A percentile compares a stretch with the other conserved stretches of the same genome.
These are phyloP conservation scores for Begonia peltatifolia DNA, from an alignment of 306 rosid species.

Conservation along the genomic window DNA sequence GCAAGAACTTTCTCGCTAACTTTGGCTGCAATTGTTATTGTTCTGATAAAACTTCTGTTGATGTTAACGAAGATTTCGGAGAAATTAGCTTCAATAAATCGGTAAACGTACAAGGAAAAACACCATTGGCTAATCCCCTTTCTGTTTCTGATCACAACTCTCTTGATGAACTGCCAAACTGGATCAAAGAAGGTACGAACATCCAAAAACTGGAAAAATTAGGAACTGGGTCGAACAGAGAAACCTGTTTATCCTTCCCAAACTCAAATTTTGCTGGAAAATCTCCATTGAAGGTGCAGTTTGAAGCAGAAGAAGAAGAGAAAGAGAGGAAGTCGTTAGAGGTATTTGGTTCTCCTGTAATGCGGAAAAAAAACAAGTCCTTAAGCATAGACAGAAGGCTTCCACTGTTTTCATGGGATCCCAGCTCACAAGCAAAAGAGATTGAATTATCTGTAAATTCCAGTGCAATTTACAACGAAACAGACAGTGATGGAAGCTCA, in stretches of 20 bases:
- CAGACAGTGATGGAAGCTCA: conserved; percentile 85
- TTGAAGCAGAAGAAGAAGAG: conserved; percentile 8
- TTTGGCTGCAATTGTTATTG: conserved; percentile 57
- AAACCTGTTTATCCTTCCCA: background rate
- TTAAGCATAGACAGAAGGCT: no score
- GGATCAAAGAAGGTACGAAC: no score
- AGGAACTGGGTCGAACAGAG: no score
- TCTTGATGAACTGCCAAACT: no score
- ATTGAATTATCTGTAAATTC: conserved; percentile 12
- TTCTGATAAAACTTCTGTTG: conserved; percentile 54
- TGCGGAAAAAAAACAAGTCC: no score
- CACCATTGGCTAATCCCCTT: background rate
- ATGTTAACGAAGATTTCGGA: conserved; percentile 17
- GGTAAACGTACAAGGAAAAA: background rate
- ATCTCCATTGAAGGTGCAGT: no score
- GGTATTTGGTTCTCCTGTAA: conserved; percentile 37
- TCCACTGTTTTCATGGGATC: no score
- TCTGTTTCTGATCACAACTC: background rate
- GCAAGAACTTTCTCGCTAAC: conserved; percentile 17
- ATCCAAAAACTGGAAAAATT: no score
- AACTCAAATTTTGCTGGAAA: background rate
- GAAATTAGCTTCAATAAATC: conserved; percentile 40
- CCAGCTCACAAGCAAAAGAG: no score
- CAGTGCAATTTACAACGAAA: conserved; percentile 15
- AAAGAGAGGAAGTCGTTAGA: conserved; percentile 45